phyloP scores from a whole-genome alignment of 495 filamentous ascomycete genomes.

The Cudoniella acicularis region DNA sequence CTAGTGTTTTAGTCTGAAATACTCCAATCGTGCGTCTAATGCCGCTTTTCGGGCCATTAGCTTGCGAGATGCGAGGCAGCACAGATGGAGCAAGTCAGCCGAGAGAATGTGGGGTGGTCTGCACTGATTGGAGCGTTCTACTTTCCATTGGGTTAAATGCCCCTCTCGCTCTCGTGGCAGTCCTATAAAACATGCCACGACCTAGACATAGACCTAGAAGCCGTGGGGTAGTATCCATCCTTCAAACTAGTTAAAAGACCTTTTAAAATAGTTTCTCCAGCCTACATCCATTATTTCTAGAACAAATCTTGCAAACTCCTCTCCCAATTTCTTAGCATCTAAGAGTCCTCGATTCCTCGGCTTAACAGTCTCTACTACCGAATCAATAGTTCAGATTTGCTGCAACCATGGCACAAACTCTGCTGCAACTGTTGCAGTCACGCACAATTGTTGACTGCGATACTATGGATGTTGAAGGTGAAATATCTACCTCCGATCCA shows the following conservation, averaged over 20 bases:
- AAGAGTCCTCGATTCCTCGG: background rate
- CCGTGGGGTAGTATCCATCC: too few species aligned
- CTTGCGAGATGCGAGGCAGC: background rate
- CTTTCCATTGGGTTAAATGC: background rate
- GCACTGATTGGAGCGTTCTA: background rate
- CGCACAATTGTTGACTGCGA: conserved; percentile 56
- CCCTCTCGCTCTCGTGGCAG: background rate
- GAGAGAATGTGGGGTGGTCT: background rate
- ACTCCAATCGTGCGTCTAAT: background rate
- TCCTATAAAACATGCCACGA: background rate
- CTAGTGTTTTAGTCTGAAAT: background rate
- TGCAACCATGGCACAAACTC: conserved; percentile 20
- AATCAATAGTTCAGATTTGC: too few species aligned
- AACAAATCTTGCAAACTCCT: too few species aligned
- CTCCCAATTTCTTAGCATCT: too few species aligned
- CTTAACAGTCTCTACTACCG: background rate
- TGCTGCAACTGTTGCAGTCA: conserved; percentile 35
- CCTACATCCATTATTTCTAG: background rate
- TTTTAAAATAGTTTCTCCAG: too few species aligned
- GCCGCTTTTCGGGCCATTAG: background rate
- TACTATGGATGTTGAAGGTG: conserved; percentile 55
- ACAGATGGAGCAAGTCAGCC: background rate
- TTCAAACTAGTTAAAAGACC: too few species aligned
- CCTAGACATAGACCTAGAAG: background rate
- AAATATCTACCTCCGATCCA: background rate